Percentiles rank a stretch among this genome's conserved stretches.
These are phyloP conservation scores for Echinosophora koreensis DNA, from an alignment of 306 rosid species.

Conservation along the genomic window DNA sequence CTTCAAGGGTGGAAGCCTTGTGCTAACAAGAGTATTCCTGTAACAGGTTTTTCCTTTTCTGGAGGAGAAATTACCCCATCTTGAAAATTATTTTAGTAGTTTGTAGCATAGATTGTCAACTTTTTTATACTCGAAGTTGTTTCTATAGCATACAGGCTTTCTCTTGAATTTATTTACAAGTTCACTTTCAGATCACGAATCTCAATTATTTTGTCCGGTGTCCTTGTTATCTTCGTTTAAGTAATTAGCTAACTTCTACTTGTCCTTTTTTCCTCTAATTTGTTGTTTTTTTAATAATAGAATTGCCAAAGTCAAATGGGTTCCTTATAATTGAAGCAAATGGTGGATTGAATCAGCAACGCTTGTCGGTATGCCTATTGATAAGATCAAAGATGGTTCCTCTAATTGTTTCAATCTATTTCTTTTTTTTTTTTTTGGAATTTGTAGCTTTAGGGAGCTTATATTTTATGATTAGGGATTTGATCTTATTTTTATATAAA, in stretches of 20 bases:
- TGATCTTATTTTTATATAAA: too few relatives aligned
- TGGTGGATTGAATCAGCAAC: slow-evolving; percentile 97
- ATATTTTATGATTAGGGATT: background rate
- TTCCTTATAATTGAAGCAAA: slow-evolving; percentile 96
- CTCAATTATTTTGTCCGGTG: slow-evolving; percentile 26
- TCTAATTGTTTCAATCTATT: too few relatives aligned
- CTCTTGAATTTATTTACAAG: slow-evolving; percentile 24
- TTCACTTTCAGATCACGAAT: slow-evolving; percentile 30
- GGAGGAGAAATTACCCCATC: background rate
- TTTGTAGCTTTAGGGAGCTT: background rate
- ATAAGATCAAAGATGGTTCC: slow-evolving; percentile 10
- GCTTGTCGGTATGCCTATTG: slow-evolving; percentile 80
- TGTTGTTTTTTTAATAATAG: slow-evolving; percentile 45
- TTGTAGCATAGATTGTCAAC: slow-evolving; percentile 13
- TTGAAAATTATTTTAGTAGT: background rate
- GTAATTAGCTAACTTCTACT: slow-evolving; percentile 42
- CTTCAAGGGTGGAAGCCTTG: slow-evolving; percentile 82
- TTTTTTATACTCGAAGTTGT: slow-evolving; percentile 9
- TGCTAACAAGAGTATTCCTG: slow-evolving; percentile 51
- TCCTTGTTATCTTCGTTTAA: slow-evolving; percentile 38
- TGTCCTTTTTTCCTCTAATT: background rate
- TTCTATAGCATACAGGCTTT: slow-evolving; percentile 9
- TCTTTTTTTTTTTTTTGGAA: background rate
- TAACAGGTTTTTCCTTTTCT: slow-evolving; percentile 61
- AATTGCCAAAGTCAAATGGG: slow-evolving; percentile 86